Base-by-base conservation (phyloP, 2,329 filamentous ascomycete genomes). In the Ilyonectria robusta region DNA sequence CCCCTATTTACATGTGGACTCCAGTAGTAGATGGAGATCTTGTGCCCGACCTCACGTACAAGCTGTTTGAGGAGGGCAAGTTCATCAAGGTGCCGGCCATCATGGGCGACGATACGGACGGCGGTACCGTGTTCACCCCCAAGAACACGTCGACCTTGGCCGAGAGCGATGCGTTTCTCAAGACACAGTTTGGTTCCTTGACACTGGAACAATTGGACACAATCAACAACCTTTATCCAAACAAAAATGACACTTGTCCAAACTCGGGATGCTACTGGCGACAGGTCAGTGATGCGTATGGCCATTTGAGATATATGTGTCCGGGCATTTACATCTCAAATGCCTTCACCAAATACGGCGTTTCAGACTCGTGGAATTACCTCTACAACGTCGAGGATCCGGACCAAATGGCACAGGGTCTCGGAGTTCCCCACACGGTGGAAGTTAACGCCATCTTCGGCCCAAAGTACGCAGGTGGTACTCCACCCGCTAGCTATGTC, bases 381-480 rank as follows among this genome's bases (percentile, higher is more conserved):
- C 88, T 87, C 47, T 93, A 90, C 81, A 87, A 91, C 62, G 92
- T 94, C 4, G 81, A 88, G 47, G 91, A 93, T 67, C 85, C 87
- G 0, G 72, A 74, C 0, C 82, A 88, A 53, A 80, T 87, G 23
- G 81, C 81, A 0, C 74, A 80, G 2, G 92, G 92, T 1, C 75
- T 85, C 1, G 92, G 92, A 0, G 91, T 92, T 0, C 85, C 87
- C 7, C 92, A 95, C 72, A 91, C 89, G 0, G 85, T 89, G 9
- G 92, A 95, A 76, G 69, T 89, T 0, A 85, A 87, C 56, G 90
- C 91, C 0, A 89, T 95, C 57, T 94, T 89, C 82, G 92, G 92
- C 0, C 87, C 89, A 0, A 81, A 84, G 4, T 87, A 91, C 74
- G 83, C 86, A 3, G 64, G 69, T 10, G 47, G 44, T 3, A 79